A percentile compares a stretch with the other conserved stretches of the same genome.
Conservation (phyloP, 1,284 basidiomycete genomes). For the Rugosomyces carneus region DNA sequence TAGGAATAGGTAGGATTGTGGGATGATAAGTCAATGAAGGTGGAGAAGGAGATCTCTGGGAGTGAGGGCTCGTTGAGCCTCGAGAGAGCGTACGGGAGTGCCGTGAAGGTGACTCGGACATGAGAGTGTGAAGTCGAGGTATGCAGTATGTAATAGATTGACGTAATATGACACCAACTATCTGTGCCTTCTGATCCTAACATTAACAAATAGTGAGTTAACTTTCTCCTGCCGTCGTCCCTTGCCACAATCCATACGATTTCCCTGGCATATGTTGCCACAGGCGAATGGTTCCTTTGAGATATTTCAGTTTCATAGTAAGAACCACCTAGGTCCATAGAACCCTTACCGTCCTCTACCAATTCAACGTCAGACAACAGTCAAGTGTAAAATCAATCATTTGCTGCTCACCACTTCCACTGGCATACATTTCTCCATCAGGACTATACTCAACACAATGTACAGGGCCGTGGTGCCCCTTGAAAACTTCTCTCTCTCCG, state of each 20-base stretch:
- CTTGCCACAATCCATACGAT: constrained; percentile 91
- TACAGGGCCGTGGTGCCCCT: constrained; percentile 97
- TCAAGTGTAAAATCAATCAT: not conserved
- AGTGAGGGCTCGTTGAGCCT: constrained; percentile 16
- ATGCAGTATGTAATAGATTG: constrained; percentile 6
- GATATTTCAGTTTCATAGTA: not conserved
- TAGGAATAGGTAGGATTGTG: constrained; percentile 37
- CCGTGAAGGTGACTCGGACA: constrained; percentile 18
- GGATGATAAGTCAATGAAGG: constrained; percentile 42
- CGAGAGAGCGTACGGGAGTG: constrained; percentile 24
- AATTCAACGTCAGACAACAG: constrained; percentile 11
- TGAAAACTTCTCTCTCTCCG: constrained; percentile 85
- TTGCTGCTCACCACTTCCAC: constrained; percentile 80
- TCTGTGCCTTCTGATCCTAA: constrained; percentile 7
- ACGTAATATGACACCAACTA: constrained; percentile 5
- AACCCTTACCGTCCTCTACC: constrained; percentile 62
- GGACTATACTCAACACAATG: constrained; percentile 93
- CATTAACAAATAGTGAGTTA: constrained; percentile 15
- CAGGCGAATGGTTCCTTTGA: constrained; percentile 80
- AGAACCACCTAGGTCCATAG: not conserved
- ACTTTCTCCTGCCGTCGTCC: constrained; percentile 44
- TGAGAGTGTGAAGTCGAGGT: constrained; percentile 9
- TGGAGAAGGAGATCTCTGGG: constrained; percentile 27
- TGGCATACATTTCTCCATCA: constrained; percentile 97
- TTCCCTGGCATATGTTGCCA: constrained; percentile 97